Base-by-base conservation (phyloP, 2,329 filamentous ascomycete genomes). In the Chaetomium globosum region DNA sequence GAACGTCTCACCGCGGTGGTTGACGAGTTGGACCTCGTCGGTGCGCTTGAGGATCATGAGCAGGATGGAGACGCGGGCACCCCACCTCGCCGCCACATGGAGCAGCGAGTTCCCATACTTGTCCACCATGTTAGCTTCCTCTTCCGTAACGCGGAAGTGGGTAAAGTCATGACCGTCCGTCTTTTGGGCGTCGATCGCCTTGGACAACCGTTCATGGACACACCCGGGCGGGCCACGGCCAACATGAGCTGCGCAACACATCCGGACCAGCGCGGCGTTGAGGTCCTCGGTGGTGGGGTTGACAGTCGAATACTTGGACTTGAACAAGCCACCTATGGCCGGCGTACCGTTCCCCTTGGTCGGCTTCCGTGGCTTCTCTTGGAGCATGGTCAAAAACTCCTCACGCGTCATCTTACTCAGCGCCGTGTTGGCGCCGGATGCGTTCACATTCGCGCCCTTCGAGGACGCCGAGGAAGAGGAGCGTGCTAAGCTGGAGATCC, bases 81-180 rank as follows among this genome's bases (percentile, higher is more conserved):
- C 71, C 71, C 71, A 72, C n/a, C 71, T 53, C 12, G 71, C 71
- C 13, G 71, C 71, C 4, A 71, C 69, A 48, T 72, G 70, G 7
- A 72, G 69, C 46, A 72, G 63, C 53, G 69, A 66, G 69, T 72
- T 72, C 53, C 71, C 71, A 30, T 66, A 72, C 58, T 68, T 69
- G 65, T 72, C 71, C 30, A 67, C 66, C 64, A 67, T 66, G 58
- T 72, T 72, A 13, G 69, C 70, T 57, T 72, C 71, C 8, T 68
- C 65, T 23, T 72, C 71, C n/a, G 70, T 70, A 9, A 72, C 67
- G 28, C 26, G 57, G 30, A 72, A 72, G 49, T 71, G 61, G 19
- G 60, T 57, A 53, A 72, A 72, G 13, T 69, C 69, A 39, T 65
- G 13, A 10, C 68, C 67, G n/a, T 71, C 70, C 1, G 61, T 59